Evolutionary conservation across 2,329 filamentous ascomycete species (phyloP).

Genomic region (Cladophialophora bantiana): DNA sequence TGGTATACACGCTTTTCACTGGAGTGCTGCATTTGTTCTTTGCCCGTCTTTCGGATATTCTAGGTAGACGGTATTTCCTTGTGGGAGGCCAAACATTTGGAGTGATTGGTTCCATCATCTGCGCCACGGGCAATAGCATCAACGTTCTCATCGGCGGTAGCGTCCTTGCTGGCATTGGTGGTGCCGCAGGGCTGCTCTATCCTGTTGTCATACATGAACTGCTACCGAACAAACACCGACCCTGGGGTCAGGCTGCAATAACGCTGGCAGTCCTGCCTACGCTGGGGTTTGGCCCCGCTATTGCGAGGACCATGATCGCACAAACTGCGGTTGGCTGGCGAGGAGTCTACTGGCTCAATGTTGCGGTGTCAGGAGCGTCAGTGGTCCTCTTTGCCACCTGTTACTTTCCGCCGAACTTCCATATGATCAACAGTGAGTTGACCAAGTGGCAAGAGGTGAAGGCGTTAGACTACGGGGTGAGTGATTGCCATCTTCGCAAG

Average conservation of each 20-base stretch:
- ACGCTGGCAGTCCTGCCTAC: constrained; percentile 47
- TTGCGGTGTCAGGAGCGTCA: constrained; percentile 52
- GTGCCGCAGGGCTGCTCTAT: constrained; percentile 49
- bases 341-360: constrained; percentile 59
- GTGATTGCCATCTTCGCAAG: background rate
- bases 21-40: constrained; percentile 45
- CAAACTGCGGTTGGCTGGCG: constrained; percentile 56
- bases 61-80: constrained; percentile 47
- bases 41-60: constrained; percentile 47
- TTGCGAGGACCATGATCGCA: constrained; percentile 54
- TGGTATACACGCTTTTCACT: constrained; percentile 42
- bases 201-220: constrained; percentile 50
- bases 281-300: constrained; percentile 51
- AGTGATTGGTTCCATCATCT: constrained; percentile 50
- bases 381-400: constrained; percentile 53
- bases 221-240: constrained; percentile 50
- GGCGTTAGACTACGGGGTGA: constrained; percentile 53
- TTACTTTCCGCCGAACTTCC: constrained; percentile 58
- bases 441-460: constrained; percentile 49
- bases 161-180: constrained; percentile 48
- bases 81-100: constrained; percentile 44
- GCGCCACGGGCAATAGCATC: constrained; percentile 47
- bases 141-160: constrained; percentile 49
- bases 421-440: constrained; percentile 50
- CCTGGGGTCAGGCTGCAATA: constrained; percentile 45